Base-by-base conservation (phyloP, 2,329 filamentous ascomycete genomes). In the Fusarium sp. region DNA sequence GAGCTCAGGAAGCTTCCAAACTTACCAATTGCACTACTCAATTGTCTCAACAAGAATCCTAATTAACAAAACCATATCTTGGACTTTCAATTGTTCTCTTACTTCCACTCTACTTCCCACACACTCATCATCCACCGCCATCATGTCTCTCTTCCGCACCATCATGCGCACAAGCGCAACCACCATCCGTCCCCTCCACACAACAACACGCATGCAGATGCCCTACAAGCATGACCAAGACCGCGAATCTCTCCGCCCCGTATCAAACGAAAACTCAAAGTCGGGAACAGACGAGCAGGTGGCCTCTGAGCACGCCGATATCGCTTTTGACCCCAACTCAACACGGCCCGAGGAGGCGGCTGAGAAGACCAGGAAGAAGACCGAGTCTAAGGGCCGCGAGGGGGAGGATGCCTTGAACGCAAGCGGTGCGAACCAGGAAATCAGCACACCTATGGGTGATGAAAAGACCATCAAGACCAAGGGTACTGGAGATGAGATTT, bases 291-390 rank as follows among this genome's bases (percentile, higher is more conserved):
- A 91, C 72, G 84, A 90, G 47, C 84, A 87, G 45, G 81, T 82
- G 15, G 85, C 90, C 0, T 84, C 86, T 0, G 82, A 85, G 30
- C 82, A 86, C 60, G 78, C 82, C 6, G 84, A 90, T 44, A 86
- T 90, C 0, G 91, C 94, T 2, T 97, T 92, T 79, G 86, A 93
- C 76, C 88, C 90, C 0, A 80, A 84, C 58, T 88, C 87, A 77
- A 94, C 92, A 27, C 82, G 84, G 22, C 93, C 93, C 0, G 90
- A 94, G 76, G 75, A 80, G 24, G 87, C 89, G 80, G 86, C 82
- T 75, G 76, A 80, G 24, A 86, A 89, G 80, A 86, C 82, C 71
- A 69, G 80, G 8, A 72, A 79, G 30, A 83, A 83, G 11, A 80
- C 77, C 9, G 75, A 81, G 30, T 67, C 82, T 8, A 70, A 64